phyloP scores from a whole-genome alignment of 208 protist species.

The Trypanosoma scelopori region DNA sequence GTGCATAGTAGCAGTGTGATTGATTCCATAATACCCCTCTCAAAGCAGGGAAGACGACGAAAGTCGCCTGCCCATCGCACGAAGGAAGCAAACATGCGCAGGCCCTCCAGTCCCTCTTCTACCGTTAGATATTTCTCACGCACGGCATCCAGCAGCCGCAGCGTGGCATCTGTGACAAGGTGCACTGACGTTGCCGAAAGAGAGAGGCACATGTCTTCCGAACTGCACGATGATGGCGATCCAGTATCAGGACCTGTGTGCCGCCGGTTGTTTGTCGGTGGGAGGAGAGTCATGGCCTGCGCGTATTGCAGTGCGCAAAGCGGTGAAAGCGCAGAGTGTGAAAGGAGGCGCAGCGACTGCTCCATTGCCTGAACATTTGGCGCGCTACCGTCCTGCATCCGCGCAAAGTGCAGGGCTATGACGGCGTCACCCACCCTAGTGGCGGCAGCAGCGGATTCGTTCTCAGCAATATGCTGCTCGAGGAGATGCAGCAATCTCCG shows the following conservation, averaged over 20 bases:
- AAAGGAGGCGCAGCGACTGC: constrained; percentile 24
- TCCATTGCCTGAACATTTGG: constrained; percentile 20
- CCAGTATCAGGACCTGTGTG: not conserved
- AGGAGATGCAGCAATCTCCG: constrained; percentile 19
- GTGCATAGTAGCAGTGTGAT: constrained; percentile 21
- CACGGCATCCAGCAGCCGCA: not conserved
- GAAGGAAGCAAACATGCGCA: constrained; percentile 27
- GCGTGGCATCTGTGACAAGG: constrained; percentile 16
- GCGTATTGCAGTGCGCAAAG: constrained; percentile 26
- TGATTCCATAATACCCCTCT: constrained; percentile 19
- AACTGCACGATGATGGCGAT: not conserved
- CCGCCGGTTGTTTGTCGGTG: constrained; percentile 13
- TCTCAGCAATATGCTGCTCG: not conserved
- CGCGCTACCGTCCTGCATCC: constrained; percentile 32
- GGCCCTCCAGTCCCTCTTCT: constrained; percentile 19
- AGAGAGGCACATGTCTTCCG: not conserved
- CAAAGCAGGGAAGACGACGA: constrained; percentile 24
- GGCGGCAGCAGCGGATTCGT: not conserved
- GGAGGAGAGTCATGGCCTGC: constrained; percentile 33
- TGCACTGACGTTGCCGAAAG: constrained; percentile 1
- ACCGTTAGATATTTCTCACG: constrained; percentile 1
- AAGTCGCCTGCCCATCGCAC: constrained; percentile 25
- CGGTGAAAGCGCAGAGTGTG: not conserved
- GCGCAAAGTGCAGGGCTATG: constrained; percentile 24
- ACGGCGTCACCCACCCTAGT: constrained; percentile 4